Evolutionary conservation across 1,139 yeast genomes (phyloP), one percentile per base, ranked within the genome.

Genomic region (Diutina neorugosa): DNA sequence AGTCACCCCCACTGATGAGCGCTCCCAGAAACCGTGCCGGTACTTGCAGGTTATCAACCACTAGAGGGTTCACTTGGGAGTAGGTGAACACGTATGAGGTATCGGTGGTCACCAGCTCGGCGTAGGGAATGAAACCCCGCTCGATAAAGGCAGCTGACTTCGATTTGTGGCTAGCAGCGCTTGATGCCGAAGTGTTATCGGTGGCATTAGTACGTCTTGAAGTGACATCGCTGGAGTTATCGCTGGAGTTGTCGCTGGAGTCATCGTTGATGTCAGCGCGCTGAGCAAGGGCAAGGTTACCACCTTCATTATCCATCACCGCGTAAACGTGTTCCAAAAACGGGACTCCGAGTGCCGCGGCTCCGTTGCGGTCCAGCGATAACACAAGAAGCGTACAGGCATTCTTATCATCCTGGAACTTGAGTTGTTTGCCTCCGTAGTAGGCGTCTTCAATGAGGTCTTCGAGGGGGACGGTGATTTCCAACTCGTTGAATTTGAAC

Each of bases 281-380:
- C 55, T 73, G 73, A 1, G 80, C 87, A 52, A 87, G 54, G 0
- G 86, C 96, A 9, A 87, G 67, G 37, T 69, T 69, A 41, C 69
- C 65, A 25, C 81, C 81, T 21, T 77, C 88, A 57, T 80, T 75
- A 64, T 87, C 94, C 50, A 86, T 81, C 0, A 84, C 93, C 51
- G 85, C 58, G 63, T 82, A 86, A 25, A 78, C 68, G 52, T 74
- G 71, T 53, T 73, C 70, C 54, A 87, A 60, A 58, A 86, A 81
- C 1, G 87, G 74, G 9, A 80, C 67, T 0, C 96, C 96, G 44
- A 88, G 66, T 1, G 81, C 62, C 20, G 77, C 40, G 9, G 37
- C 50, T 3, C 50, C 50, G 14, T n/a, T 16, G 41, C 27, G 37
- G 12, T 46, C 50, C 31, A 23, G 40, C 41, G 18, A 23, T n/a